Conservation (phyloP, 169 alveolate genomes). For the Hepatocystis sp. region DNA sequence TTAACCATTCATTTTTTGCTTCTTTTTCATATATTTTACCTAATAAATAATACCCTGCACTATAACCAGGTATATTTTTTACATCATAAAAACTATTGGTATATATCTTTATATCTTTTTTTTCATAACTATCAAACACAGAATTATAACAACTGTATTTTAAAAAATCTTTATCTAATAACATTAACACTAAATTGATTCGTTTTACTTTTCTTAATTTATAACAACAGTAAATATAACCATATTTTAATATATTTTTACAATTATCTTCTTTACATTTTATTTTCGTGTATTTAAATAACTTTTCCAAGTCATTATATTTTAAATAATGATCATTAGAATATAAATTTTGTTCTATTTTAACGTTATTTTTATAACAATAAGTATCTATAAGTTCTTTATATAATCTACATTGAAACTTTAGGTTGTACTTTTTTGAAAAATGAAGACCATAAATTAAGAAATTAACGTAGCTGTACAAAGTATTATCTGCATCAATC, state of each 20-base stretch:
- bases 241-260: slow-evolving; percentile 60
- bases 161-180: slow-evolving; percentile 49
- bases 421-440: slow-evolving; percentile 62
- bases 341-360: background rate
- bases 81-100: slow-evolving; percentile 33
- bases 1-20: slow-evolving; percentile 44
- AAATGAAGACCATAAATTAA: slow-evolving; percentile 24
- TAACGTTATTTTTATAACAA: slow-evolving; percentile 13
- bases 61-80: slow-evolving; percentile 45
- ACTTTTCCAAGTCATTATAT: slow-evolving; percentile 18
- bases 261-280: slow-evolving; percentile 34
- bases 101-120: slow-evolving; percentile 37
- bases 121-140: slow-evolving; percentile 5
- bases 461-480: slow-evolving; percentile 15
- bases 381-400: slow-evolving; percentile 48
- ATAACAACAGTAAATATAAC: slow-evolving; percentile 62
- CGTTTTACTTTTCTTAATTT: slow-evolving; percentile 55
- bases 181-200: slow-evolving; percentile 28
- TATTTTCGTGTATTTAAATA: slow-evolving; percentile 32
- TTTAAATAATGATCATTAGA: slow-evolving; percentile 26
- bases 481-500: slow-evolving; percentile 2
- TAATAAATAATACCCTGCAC: slow-evolving; percentile 53
- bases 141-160: slow-evolving; percentile 28
- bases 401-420: slow-evolving; percentile 56
- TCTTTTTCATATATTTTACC: slow-evolving; percentile 66